Evolutionary conservation across 164 flowering plant species (phyloP), one percentile per base, ranked within the genome.

Genomic region (Macadamia tetraphylla): DNA sequence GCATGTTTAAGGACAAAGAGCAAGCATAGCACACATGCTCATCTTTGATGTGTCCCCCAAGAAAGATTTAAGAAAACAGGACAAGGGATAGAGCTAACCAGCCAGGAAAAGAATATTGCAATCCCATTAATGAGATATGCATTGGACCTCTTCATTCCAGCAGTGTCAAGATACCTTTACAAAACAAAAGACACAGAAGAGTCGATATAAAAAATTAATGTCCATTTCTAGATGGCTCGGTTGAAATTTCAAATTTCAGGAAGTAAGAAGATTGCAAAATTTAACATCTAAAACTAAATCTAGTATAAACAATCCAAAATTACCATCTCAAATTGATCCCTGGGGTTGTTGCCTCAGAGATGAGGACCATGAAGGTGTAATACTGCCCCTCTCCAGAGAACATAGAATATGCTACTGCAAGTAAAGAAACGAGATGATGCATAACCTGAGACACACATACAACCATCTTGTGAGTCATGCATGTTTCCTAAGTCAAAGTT

Each of bases 311-410:
- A 14, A 30, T 60, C 66, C 31, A 40, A n/a, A 74, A 70, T 68
- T 80, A 95, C 99, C 99, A 95, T 87, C 99, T 81, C 83, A 95
- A 72, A 73, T 95, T 92, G 74, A 95, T 82, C 66, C 81, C 92
- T 11, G 99, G 97, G 17, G 99, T 95, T 3, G 99, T 95, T 53
- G 81, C 77, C 81, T 95, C 99, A 30, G 99, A 95, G 67, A 95
- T 88, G 64, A 95, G 91, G 68, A 89, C 85, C 99, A 95, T 90
- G 71, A 74, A 92, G 2, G 97, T 88, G 65, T 95, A 92, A 43
- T 92, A 85, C 74, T 95, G 99, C 18, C 94, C 98, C 73, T 95
- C 96, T 66, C 97, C 88, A 32, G 87, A 79, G 58, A 82, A 77
- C 92, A 92, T 76, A 29, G 99, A 76, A 78, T 92, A 95, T 69